Base-by-base conservation (phyloP, 2,329 filamentous ascomycete species). In the Nothophaeocryptopus gaeumannii region DNA sequence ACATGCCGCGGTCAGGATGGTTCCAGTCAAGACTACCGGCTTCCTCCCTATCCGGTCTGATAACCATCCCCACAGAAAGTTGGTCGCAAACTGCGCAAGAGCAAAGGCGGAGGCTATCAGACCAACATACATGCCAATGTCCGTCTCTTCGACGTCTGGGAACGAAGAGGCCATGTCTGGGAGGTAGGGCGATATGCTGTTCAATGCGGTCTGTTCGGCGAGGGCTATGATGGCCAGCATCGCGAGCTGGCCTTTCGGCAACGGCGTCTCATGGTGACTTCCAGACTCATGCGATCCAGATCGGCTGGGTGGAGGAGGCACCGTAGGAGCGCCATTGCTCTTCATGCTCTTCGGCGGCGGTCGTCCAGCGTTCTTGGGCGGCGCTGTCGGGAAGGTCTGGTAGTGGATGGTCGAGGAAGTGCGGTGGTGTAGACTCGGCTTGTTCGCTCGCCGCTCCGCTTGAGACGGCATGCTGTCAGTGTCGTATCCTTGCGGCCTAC, bases 121-220 rank as follows among this genome's bases (percentile, higher is more conserved):
- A 11, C 93, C 93, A 0, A 97, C 90, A 66, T 95, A 97, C 36
- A 97, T 67, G 1, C 92, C 93, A 30, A 86, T 85, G 61, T 90
- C 76, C 5, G 76, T 77, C 1, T 78, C 71, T 14, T 86, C 79
- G 14, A 96, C 85, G 54, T 88, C 88, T 1, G 89, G 87, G 67
- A 97, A 97, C 1, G 83, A 84, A 15, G 83, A 81, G 1, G 91
- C 85, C 92, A 99, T 97, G 61, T 90, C 82, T 0, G 93, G 93
- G 1, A 99, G 81, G 69, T 99, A 99, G 1, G 93, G 93, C 9
- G 86, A 88, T 63, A 99, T 96, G 15, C 90, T 96, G 70, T 99
- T 99, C 65, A 99, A 80, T 0, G 93, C 93, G 0, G 92, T 97
- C 75, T 99, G 93, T 68, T 99, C 93, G 46, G 88, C 87, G 15